Percentiles rank a stretch among this genome's conserved stretches.
Conservation (phyloP, 306 rosid species). For the Hippophae gyantsensis region DNA sequence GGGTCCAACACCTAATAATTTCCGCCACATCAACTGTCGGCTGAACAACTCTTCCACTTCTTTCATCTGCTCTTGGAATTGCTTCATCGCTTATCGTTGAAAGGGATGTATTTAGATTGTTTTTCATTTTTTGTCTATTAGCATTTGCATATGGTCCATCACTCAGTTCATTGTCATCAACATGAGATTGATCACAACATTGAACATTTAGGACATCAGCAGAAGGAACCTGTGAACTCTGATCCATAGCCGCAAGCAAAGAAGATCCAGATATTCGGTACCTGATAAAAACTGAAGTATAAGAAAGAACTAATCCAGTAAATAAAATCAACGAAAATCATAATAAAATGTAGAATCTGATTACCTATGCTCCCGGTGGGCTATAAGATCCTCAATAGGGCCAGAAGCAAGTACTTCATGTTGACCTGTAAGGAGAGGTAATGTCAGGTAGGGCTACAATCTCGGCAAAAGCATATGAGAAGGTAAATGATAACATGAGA, state of each 20-base stretch:
- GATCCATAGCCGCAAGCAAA: slow-evolving; percentile 99
- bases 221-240: slow-evolving; percentile 84
- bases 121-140: slow-evolving; percentile 26
- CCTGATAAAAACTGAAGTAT: slow-evolving; percentile 38
- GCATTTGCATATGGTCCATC: slow-evolving; percentile 46
- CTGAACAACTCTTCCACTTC: slow-evolving; percentile 61
- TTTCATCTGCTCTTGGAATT: slow-evolving; percentile 58
- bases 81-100: slow-evolving; percentile 42
- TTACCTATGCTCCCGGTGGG: slow-evolving; percentile 58
- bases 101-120: slow-evolving; percentile 25
- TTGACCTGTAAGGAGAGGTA: slow-evolving; percentile 42
- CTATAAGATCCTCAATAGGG: slow-evolving; percentile 66
- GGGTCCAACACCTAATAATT: slow-evolving; percentile 97
- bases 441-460: slow-evolving; percentile 4
- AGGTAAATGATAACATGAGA: too few relatives aligned
- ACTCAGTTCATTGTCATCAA: slow-evolving; percentile 57
- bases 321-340: slow-evolving; percentile 8
- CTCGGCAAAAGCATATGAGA: too few relatives aligned
- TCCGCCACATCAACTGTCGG: slow-evolving; percentile 91
- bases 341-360: slow-evolving; percentile 6
- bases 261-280: slow-evolving; percentile 97
- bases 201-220: slow-evolving; percentile 55
- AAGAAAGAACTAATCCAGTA: slow-evolving; percentile 19
- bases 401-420: slow-evolving; percentile 99
- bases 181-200: slow-evolving; percentile 37